A percentile compares a stretch with the other conserved stretches of the same genome.
Evolutionary conservation across 108 stramenopile species (phyloP).

Genomic region (Skeletonema menzelii): DNA sequence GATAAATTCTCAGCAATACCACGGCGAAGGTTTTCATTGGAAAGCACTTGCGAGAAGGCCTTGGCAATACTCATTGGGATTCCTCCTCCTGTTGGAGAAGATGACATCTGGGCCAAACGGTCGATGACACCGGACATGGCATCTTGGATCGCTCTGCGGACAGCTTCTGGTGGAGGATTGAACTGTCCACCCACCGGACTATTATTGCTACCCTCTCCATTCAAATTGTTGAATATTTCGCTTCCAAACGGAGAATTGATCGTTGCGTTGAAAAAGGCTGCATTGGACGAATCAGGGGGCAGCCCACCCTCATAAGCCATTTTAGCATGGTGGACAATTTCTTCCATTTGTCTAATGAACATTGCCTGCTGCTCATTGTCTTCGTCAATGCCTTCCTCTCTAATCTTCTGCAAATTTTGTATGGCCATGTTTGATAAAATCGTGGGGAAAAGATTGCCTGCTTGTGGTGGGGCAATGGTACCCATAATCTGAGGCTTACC

Average conservation of each 20-base stretch:
- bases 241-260: conserved; percentile 51
- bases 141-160: conserved; percentile 75
- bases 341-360: conserved; percentile 51
- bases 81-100: conserved; percentile 25
- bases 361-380: conserved; percentile 49
- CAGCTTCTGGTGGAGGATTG: conserved; percentile 61
- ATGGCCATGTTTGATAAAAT: conserved; percentile 81
- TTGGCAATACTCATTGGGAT: conserved; percentile 68
- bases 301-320: conserved; percentile 25
- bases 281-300: conserved; percentile 41
- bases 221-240: conserved; percentile 31
- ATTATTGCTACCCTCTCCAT: conserved; percentile 15
- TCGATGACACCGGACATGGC: conserved; percentile 80
- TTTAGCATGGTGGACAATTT: conserved; percentile 42
- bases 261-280: conserved; percentile 81
- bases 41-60: conserved; percentile 80
- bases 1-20: conserved; percentile 87
- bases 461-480: conserved; percentile 86
- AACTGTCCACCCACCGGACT: conserved; percentile 14
- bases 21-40: conserved; percentile 69
- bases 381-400: conserved; percentile 41
- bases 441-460: conserved; percentile 86
- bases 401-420: conserved; percentile 55
- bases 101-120: conserved; percentile 64
- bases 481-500: conserved; percentile 84